A percentile compares a stretch with the other conserved stretches of the same genome.
Conservation (phyloP, 2,329 filamentous ascomycete species). For the Alternaria sp. region DNA sequence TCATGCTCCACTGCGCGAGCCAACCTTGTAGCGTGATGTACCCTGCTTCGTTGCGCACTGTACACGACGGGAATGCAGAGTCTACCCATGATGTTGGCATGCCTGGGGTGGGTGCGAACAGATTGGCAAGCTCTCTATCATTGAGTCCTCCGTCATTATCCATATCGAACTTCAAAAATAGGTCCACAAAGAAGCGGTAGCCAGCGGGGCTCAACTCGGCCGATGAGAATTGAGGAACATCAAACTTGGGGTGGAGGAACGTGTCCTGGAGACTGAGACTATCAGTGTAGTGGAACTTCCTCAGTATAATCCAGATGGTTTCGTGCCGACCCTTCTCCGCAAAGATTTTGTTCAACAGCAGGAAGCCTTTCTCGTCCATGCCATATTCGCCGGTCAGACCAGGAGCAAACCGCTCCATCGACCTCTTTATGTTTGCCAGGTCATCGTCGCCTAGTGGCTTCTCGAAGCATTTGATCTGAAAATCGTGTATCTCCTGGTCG, state of each 20-base stretch:
- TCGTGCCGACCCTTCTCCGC: slow-evolving; percentile 97
- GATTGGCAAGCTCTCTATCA: slow-evolving; percentile 79
- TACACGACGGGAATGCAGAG: slow-evolving; percentile 88
- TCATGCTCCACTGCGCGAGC: slow-evolving; percentile 99
- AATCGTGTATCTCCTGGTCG: slow-evolving; percentile 88
- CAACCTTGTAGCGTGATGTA: slow-evolving; percentile 96
- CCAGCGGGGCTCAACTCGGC: slow-evolving; percentile 93
- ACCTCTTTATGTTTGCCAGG: slow-evolving; percentile 87
- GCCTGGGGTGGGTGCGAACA: slow-evolving; percentile 94
- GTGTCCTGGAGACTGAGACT: slow-evolving; percentile 89
- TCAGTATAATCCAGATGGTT: slow-evolving; percentile 96
- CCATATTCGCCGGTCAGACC: slow-evolving; percentile 67
- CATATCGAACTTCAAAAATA: slow-evolving; percentile 94
- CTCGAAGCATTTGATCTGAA: slow-evolving; percentile 91
- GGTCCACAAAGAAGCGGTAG: slow-evolving; percentile 96
- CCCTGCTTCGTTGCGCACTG: slow-evolving; percentile 92
- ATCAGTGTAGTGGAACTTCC: slow-evolving; percentile 96
- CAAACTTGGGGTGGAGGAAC: slow-evolving; percentile 92
- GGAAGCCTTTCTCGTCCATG: slow-evolving; percentile 82
- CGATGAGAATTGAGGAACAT: slow-evolving; percentile 90
- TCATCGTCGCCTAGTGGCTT: slow-evolving; percentile 84
- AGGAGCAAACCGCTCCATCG: slow-evolving; percentile 75
- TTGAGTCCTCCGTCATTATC: slow-evolving; percentile 97
- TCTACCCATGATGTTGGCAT: slow-evolving; percentile 87
- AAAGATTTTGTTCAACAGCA: slow-evolving; percentile 93